A percentile compares a stretch with the other conserved stretches of the same genome.
Conservation (phyloP, 345 rosid species). For the Dipteronia sinensis region DNA sequence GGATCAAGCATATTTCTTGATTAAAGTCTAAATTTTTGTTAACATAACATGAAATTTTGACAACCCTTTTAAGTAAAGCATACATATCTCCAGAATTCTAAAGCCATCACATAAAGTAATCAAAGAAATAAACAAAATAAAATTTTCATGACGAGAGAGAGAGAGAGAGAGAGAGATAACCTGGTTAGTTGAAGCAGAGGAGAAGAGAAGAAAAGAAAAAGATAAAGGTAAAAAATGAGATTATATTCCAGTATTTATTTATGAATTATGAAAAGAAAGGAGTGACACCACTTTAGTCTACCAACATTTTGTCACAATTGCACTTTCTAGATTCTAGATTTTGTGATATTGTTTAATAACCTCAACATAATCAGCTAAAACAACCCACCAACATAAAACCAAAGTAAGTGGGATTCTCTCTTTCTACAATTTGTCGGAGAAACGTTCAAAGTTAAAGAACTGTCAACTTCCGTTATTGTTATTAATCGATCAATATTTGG, state of each 20-base stretch:
- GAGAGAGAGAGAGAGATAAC: slow-evolving; percentile 10
- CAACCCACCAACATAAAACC: neutral
- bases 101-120: neutral
- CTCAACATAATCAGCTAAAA: neutral
- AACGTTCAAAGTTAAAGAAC: too few species aligned
- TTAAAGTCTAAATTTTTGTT: neutral
- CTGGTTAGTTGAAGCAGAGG: slow-evolving; percentile 4
- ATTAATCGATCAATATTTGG: too few species aligned
- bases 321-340: too few species aligned
- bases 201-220: neutral
- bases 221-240: neutral
- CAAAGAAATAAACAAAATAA: neutral
- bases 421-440: neutral
- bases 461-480: too few species aligned
- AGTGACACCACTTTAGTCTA: neutral
- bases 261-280: neutral
- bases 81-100: too few species aligned
- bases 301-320: too few species aligned
- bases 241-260: too few species aligned
- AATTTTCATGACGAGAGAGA: neutral
- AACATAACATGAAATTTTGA: too few species aligned
- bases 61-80: neutral
- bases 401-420: neutral
- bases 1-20: neutral
- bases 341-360: too few species aligned